These are phyloP conservation scores for Quercus gilva DNA, from an alignment of 306 rosid species.

Conservation along the genomic window DNA sequence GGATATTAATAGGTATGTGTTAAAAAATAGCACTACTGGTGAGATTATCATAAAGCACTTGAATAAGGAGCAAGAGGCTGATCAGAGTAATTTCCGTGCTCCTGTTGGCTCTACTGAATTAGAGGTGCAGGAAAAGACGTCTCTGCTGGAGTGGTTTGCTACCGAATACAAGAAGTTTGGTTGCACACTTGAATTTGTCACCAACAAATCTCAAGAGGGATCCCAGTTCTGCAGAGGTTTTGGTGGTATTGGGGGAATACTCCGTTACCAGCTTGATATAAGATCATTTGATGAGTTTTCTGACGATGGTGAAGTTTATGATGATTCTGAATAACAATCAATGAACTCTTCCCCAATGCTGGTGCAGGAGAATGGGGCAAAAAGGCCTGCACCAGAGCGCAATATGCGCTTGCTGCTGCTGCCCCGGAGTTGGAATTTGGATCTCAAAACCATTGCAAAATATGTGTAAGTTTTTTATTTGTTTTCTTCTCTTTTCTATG, in stretches of 20 bases:
- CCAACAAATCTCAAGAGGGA: constrained; percentile 92
- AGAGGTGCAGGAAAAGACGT: constrained; percentile 76
- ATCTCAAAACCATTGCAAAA: not conserved
- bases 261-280: constrained; percentile 90
- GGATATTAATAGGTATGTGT: constrained; percentile 64
- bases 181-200: constrained; percentile 78
- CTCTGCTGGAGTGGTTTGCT: constrained; percentile 92
- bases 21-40: constrained; percentile 52
- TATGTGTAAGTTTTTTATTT: constrained; percentile 17
- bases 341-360: constrained; percentile 32
- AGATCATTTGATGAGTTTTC: constrained; percentile 76
- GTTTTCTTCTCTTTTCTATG: not conserved
- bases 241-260: constrained; percentile 91
- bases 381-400: constrained; percentile 33
- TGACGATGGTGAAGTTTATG: constrained; percentile 58
- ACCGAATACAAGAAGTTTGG: constrained; percentile 74
- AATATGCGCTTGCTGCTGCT: constrained; percentile 14
- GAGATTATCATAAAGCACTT: constrained; percentile 66
- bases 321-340: constrained; percentile 61
- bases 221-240: constrained; percentile 91
- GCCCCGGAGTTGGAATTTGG: not conserved
- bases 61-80: constrained; percentile 66
- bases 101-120: constrained; percentile 39
- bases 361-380: constrained; percentile 40
- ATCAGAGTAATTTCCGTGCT: constrained; percentile 56